phyloP scores from a whole-genome alignment of 2,329 filamentous ascomycete genomes.

The Leptographium procerum region DNA sequence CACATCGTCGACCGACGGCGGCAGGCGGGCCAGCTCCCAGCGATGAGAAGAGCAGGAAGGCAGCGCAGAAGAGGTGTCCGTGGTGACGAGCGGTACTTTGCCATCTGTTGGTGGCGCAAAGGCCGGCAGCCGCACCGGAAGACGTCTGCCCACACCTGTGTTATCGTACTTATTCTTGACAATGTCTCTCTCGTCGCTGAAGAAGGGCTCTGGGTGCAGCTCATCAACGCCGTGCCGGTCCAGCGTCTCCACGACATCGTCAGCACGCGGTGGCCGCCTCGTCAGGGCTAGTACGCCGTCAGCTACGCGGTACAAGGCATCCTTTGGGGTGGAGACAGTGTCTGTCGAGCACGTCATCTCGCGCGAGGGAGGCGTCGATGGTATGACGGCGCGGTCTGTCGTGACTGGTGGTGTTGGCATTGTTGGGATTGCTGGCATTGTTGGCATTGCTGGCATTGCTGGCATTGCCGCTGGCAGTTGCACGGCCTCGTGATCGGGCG shows the following conservation, averaged over 20 bases:
- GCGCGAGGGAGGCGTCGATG: neutral
- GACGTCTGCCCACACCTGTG: neutral
- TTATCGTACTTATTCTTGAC: slow-evolving; percentile 28
- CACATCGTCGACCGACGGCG: slow-evolving; percentile 63
- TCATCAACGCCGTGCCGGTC: slow-evolving; percentile 38
- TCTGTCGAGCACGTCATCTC: neutral
- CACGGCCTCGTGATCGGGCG: neutral
- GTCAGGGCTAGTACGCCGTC: neutral
- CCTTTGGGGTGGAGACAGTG: neutral
- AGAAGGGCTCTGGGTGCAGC: slow-evolving; percentile 77
- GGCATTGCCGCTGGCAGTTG: neutral
- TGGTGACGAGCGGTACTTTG: too few species aligned
- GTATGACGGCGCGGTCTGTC: neutral
- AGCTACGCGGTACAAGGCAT: neutral
- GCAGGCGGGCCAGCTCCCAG: slow-evolving; percentile 66
- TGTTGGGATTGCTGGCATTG: too few species aligned
- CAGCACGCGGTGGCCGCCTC: neutral
- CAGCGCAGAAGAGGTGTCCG: neutral
- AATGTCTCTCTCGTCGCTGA: slow-evolving; percentile 74
- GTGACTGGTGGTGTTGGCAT: too few species aligned
- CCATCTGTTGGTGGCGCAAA: neutral
- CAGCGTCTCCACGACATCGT: neutral
- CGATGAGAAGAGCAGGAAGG: neutral
- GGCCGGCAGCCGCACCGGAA: neutral
- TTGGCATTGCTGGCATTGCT: too few species aligned